phyloP scores from a whole-genome alignment of 345 rosid species.

The Eutrema heterophyllum region DNA sequence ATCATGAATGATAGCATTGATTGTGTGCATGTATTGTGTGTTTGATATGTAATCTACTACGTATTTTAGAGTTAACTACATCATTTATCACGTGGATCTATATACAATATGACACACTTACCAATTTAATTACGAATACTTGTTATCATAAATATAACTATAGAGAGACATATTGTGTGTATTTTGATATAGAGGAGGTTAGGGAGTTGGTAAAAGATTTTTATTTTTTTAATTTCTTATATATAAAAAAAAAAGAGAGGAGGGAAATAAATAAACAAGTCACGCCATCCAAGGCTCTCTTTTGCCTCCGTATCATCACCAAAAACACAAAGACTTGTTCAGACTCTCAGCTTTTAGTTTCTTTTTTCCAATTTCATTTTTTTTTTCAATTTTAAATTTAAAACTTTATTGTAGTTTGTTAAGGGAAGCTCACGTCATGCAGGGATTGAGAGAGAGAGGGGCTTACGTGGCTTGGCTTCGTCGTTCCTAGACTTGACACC shows the following conservation, averaged over 20 bases:
- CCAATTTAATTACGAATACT: neutral
- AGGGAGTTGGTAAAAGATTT: constrained; percentile 26
- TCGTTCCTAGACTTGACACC: constrained; percentile 78
- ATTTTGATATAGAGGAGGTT: constrained; percentile 26
- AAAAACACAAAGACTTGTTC: constrained; percentile 55
- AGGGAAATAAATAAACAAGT: constrained; percentile 28
- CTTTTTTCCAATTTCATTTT: neutral
- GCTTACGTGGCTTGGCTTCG: constrained; percentile 72
- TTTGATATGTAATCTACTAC: neutral
- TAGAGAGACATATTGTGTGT: neutral
- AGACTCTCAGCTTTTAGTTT: constrained; percentile 25
- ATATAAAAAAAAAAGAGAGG: neutral
- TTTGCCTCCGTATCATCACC: constrained; percentile 59
- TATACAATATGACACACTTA: constrained; percentile 11
- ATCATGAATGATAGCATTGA: neutral
- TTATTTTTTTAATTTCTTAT: neutral
- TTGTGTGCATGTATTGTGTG: constrained; percentile 7
- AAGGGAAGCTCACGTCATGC: constrained; percentile 57
- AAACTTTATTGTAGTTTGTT: constrained; percentile 42
- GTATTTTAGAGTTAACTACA: neutral
- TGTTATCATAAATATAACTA: neutral
- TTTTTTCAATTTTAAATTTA: no score
- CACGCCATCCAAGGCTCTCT: constrained; percentile 59
- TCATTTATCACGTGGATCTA: constrained; percentile 31
- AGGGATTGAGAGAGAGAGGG: constrained; percentile 16